Percentiles rank a stretch among this genome's conserved stretches.
phyloP scores from a whole-genome alignment of 208 protist genomes.

The Crithidia acanthocephali region DNA sequence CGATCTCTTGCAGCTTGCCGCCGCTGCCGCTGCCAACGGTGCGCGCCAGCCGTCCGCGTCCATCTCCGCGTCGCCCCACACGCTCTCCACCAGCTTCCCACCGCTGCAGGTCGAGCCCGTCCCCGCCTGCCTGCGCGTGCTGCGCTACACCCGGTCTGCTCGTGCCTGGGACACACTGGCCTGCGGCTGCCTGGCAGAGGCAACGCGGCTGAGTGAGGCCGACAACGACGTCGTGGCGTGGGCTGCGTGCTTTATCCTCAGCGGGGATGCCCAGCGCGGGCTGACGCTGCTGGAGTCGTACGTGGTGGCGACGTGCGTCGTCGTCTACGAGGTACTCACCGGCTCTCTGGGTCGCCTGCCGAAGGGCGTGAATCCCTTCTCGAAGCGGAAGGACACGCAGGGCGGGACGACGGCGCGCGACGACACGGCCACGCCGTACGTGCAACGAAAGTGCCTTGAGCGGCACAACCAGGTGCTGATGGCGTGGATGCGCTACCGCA shows the following conservation, averaged over 20 bases:
- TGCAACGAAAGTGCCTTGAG: conserved; percentile 19
- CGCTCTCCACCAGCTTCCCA: background rate
- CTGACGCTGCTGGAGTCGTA: conserved; percentile 64
- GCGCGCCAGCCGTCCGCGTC: background rate
- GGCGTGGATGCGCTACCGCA: conserved; percentile 33
- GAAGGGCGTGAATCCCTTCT: conserved; percentile 1
- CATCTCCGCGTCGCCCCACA: background rate
- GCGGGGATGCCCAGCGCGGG: conserved; percentile 40
- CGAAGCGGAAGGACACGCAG: background rate
- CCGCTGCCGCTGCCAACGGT: background rate
- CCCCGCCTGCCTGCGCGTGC: conserved; percentile 7
- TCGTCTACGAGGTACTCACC: conserved; percentile 32
- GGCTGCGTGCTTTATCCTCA: conserved; percentile 54
- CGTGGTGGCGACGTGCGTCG: conserved; percentile 61
- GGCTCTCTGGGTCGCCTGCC: conserved; percentile 2
- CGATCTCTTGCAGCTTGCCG: conserved; percentile 4
- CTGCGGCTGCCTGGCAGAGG: conserved; percentile 57
- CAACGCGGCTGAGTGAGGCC: conserved; percentile 36
- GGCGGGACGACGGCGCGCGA: background rate
- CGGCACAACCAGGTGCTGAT: conserved; percentile 31
- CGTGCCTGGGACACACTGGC: conserved; percentile 53
- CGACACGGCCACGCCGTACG: background rate
- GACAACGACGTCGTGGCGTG: conserved; percentile 65
- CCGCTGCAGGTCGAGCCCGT: conserved; percentile 19
- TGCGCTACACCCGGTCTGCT: conserved; percentile 32